Base-by-base conservation (phyloP, 306 rosid genomes). In the Castanopsis chinensis region DNA sequence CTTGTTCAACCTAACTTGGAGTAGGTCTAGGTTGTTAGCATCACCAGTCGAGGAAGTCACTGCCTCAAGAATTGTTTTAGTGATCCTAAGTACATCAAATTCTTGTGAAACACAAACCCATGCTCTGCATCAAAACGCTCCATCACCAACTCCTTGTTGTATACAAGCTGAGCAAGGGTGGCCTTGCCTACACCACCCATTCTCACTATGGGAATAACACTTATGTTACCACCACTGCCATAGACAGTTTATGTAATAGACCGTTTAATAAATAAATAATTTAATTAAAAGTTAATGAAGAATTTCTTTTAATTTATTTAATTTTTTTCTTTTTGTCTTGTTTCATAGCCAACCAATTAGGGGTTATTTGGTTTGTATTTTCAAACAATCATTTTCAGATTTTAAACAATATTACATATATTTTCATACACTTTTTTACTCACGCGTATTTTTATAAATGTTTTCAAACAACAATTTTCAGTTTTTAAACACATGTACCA, bases 141-240 rank as follows among this genome's bases (percentile, higher is more conserved):
- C 57, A 5, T 0, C 27, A 83, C 71, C 1, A 14, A 5, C 18
- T 43, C 13, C 27, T 86, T 81, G 43, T 83, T 83, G 27, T 73
- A 83, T 5, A 80, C 45, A 53, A 77, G 20, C 32, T 74, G 83
- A 19, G 78, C 82, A 5, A 83, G 61, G 0, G 87, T 74, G 18
- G 87, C 83, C 74, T 86, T 83, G 17, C 89, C 86, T 1, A 82
- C 9, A 1, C 86, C 84, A 0, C 86, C 85, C 80, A 85, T 83
- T 19, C 86, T 83, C 30, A 70, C 78, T 23, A 83, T 61, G 18
- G 86, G 71, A 43, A 83, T n/a, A 2, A 79, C 76, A 33, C 61
- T 51, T 21, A 83, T 18, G 3, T 52, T 27, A 37, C 8, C 20
- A 28, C 55, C 69, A 2, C 3, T 18, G 0, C 5, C 6, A 0